Conservation (phyloP, 331 rosid species). For the Erythrophleum ivorense region DNA sequence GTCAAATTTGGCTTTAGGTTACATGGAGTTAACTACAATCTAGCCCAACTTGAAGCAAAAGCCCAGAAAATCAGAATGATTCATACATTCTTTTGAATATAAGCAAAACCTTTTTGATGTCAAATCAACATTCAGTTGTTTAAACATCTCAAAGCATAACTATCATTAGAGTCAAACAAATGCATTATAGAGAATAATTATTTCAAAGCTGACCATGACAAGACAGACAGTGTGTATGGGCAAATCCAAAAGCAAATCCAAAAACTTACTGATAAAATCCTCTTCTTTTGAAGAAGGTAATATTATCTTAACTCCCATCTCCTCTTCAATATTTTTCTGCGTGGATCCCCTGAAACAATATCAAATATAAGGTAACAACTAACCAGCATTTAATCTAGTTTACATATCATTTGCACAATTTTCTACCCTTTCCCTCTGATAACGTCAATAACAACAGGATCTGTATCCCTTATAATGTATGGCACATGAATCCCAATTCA, state of each 20-base stretch:
- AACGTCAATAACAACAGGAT: slow-evolving; percentile 23
- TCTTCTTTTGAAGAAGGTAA: slow-evolving; percentile 71
- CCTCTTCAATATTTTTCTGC: slow-evolving; percentile 75
- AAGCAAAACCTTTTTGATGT: slow-evolving; percentile 15
- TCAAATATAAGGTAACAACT: slow-evolving; percentile 35
- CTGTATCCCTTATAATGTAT: slow-evolving; percentile 12
- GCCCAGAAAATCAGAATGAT: slow-evolving; percentile 7
- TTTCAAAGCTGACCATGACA: slow-evolving; percentile 25
- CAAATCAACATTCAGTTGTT: slow-evolving; percentile 13
- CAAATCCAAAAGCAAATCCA: slow-evolving; percentile 28
- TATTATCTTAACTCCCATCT: slow-evolving; percentile 71
- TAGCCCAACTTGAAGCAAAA: slow-evolving; percentile 15
- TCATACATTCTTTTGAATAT: slow-evolving; percentile 9
- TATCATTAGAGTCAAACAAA: slow-evolving; percentile 27
- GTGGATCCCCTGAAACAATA: slow-evolving; percentile 69
- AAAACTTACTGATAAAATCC: slow-evolving; percentile 72
- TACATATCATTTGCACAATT: slow-evolving; percentile 38
- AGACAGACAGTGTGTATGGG: slow-evolving; percentile 8
- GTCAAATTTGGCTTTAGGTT: neutral
- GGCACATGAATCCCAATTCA: slow-evolving; percentile 31
- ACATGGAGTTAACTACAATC: neutral
- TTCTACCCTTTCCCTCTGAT: slow-evolving; percentile 36
- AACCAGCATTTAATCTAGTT: slow-evolving; percentile 25
- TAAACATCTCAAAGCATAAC: slow-evolving; percentile 29
- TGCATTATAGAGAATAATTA: neutral